Evolutionary conservation across 2,329 filamentous ascomycete species (phyloP).

Genomic region (Fusarium brachygibbosum): DNA sequence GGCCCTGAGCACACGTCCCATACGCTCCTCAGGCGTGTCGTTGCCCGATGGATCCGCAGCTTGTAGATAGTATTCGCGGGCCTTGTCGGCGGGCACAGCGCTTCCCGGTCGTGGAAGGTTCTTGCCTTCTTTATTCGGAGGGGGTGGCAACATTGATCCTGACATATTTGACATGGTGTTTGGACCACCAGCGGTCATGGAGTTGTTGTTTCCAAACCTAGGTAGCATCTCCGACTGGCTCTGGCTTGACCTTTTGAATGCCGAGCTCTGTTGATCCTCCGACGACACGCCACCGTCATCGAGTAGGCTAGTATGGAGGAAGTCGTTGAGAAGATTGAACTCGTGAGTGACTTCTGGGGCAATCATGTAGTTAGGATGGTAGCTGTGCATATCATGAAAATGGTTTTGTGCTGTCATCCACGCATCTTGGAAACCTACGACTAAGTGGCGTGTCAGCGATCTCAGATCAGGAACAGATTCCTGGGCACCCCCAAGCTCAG

Average conservation of each 20-base stretch:
- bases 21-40: constrained; percentile 89
- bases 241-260: constrained; percentile 59
- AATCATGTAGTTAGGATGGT: constrained; percentile 96
- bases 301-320: constrained; percentile 89
- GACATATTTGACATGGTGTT: constrained; percentile 44
- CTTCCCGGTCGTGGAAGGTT: constrained; percentile 72
- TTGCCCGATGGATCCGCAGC: constrained; percentile 92
- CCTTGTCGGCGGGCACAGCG: constrained; percentile 75
- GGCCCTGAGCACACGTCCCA: constrained; percentile 92
- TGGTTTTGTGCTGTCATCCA: constrained; percentile 81
- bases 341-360: constrained; percentile 92
- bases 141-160: constrained; percentile 63
- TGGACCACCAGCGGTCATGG: constrained; percentile 42
- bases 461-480: constrained; percentile 41
- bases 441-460: constrained; percentile 62
- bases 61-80: constrained; percentile 95
- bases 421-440: constrained; percentile 83
- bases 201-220: constrained; percentile 58
- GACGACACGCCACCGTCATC: constrained; percentile 83
- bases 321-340: constrained; percentile 97
- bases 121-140: constrained; percentile 61
- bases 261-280: constrained; percentile 70
- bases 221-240: constrained; percentile 63
- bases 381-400: constrained; percentile 92
- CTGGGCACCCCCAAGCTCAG: constrained; percentile 39